Evolutionary conservation across 176 grass and related monocot species (phyloP), one percentile per base, ranked within the genome.

Genomic region (Oryza coarctata): DNA sequence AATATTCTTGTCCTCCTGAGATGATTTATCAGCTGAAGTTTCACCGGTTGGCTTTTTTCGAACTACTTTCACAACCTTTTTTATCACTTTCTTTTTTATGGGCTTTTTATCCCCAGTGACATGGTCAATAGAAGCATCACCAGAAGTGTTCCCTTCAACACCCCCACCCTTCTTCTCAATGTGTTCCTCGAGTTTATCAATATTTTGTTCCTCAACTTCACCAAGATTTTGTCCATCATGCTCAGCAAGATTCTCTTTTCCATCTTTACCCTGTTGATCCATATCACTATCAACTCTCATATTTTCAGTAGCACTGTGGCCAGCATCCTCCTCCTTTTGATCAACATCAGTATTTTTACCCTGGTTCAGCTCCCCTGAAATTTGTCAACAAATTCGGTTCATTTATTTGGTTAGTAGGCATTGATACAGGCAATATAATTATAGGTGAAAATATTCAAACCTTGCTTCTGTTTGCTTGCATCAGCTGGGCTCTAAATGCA

Each of bases 31-130:
- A 74, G 78, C 47, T 44, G 72, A 84, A 85, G 71, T 55, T 83
- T 83, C 86, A 5, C n/a, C 60, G n/a, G 64, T 74, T 85, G 68
- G 47, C 72, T 89, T 92, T 76, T 94, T 92, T 63, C 71, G 62
- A 84, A 85, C 75, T 43, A 87, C 65, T 93, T 95, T 96, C 83
- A 99, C 81, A 60, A 99, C 74, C 80, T 94, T 94, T 84, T 95
- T 99, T 32, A 99, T 81, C 55, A 95, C 84, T 83, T 96, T 99
- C 93, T 92, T 99, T 84, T 94, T 99, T 6, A 31, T 83, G 27
- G 87, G 60, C 44, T 96, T 99, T 83, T 96, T 89, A 72, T 81
- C 68, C 44, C 83, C 80, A 68, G 44, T 36, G 0, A n/a, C 80
- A 49, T 55, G 62, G 3, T 91, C 95, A 81, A 80, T 34, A 78